Base-by-base conservation (phyloP, 1,139 yeast genomes). In the Blastobotrys persicus region DNA sequence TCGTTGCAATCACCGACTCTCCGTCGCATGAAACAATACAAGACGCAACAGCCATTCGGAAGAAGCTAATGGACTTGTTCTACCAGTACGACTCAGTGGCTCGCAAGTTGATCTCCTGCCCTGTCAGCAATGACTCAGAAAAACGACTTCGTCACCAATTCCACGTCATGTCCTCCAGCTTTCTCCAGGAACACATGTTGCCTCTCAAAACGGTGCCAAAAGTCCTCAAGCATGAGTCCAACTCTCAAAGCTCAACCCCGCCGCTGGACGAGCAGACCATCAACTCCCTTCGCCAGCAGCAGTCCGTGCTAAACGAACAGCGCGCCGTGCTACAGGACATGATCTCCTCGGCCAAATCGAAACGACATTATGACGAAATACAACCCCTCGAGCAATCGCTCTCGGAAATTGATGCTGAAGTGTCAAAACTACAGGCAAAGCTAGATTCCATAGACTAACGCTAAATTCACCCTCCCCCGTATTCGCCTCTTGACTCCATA, bases 261-360 rank as follows among this genome's bases (percentile, higher is more conserved):
- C 13, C 48, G 28, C 50, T 50, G n/a, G 53, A 48, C 16, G 45
- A 45, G 31, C 17, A 35, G 17, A 42, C 31, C 20, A 60, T 31
- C 59, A 63, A 2, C 47, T 76, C 75, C 50, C 68, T 78, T 33
- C 73, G 94, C 49, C 94, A 88, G 58, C 85, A 85, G 57, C 67
- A 91, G 50, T 85, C 89, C 84, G 96, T 91, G 12, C 71, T 88
- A 67, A 85, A 85, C 56, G 97, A 91, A 62, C 98, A 91, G 61
- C 75, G 76, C 60, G 88, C 79, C 59, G 67, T 91, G 54, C 82
- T 91, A 2, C 79, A 80, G 50, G 76, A 78, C 19, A 77, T 84
- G 76, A 77, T 86, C 17, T 72, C 74, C 3, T 80, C 77, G 16
- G 79, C 84, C 41, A 87, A 84, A 51, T 75, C 74, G 55, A 80